Evolutionary conservation across 441 rosid species (phyloP), one percentile per base, ranked within the genome.

Genomic region (Francoa sonchifolia): DNA sequence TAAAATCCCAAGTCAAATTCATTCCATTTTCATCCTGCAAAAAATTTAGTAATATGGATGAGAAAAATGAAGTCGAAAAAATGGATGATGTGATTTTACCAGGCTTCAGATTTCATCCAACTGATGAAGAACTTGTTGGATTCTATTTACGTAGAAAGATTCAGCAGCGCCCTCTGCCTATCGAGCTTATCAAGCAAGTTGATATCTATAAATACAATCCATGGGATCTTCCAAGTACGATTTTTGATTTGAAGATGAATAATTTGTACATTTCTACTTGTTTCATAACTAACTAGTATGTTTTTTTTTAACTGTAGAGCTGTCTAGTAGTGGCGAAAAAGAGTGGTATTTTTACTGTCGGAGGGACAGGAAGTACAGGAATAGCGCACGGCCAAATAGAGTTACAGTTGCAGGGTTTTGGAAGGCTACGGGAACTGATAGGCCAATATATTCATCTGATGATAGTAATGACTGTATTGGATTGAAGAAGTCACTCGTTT

Each of bases 151-250:
- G 61, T 61, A 53, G 81, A 33, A 90, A 79, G 73, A 68, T 76
- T 45, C 81, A 74, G 52, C 87, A 80, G 18, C 58, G 57, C 27
- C 23, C 83, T 49, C 69, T 82, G 50, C 71, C 87, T 19, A 65
- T 85, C 35, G 95, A 90, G 62, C 79, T 90, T 36, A 90, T 90
- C 54, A 86, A 78, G 67, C 93, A 90, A 68, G 77, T 85, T 5
- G 96, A 90, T 40, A 85, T 85, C 20, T 83, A 88, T 42, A 88
- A 80, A 66, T 71, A 72, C 26, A 94, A 80, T 56, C 94, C 96
- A 16, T 89, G 98, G 96, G 96, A 79, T 55, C 96, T 85, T 47
- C 96, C 98, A 55, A 82, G 98, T 85, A 71, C 76, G 90, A 35
- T 35, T 11, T 19, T 1, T 36, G 1, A 7, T 8, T 4, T 6